Conservation (phyloP, 1,139 yeast genomes). For the Nakaseomyces nivariensis region DNA sequence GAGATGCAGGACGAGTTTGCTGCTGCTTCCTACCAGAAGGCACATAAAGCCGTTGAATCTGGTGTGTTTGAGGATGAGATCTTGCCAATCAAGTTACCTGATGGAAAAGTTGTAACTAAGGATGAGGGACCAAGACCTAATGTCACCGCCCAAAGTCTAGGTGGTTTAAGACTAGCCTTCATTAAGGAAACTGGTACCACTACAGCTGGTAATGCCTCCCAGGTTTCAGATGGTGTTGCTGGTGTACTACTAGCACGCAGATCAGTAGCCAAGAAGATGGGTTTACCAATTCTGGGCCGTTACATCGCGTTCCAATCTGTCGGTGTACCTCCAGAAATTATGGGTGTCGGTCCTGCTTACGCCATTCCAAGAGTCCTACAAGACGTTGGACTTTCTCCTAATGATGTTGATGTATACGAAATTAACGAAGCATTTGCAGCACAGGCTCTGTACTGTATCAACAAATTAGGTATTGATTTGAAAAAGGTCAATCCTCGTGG, state of each 20-base stretch:
- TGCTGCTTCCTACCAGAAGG: slow-evolving; percentile 76
- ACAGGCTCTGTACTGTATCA: slow-evolving; percentile 73
- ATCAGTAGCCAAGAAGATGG: slow-evolving; percentile 69
- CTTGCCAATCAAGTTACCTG: slow-evolving; percentile 48
- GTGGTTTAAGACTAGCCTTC: slow-evolving; percentile 82
- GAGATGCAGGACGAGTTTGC: slow-evolving; percentile 78
- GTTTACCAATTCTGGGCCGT: slow-evolving; percentile 60
- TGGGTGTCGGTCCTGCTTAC: slow-evolving; percentile 95
- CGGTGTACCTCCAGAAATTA: slow-evolving; percentile 93
- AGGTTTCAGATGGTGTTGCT: slow-evolving; percentile 92
- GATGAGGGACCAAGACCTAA: slow-evolving; percentile 92
- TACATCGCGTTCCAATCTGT: slow-evolving; percentile 66
- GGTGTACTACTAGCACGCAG: slow-evolving; percentile 80
- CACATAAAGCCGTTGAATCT: slow-evolving; percentile 57
- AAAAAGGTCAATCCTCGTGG: slow-evolving; percentile 82
- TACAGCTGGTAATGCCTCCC: slow-evolving; percentile 94
- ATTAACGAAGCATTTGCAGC: slow-evolving; percentile 96
- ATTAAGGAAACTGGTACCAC: slow-evolving; percentile 66
- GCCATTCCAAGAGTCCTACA: slow-evolving; percentile 79
- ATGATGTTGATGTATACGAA: slow-evolving; percentile 69
- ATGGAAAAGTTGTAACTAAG: slow-evolving; percentile 40
- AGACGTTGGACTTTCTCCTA: slow-evolving; percentile 50
- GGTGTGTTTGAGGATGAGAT: slow-evolving; percentile 82
- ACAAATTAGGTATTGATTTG: slow-evolving; percentile 53
- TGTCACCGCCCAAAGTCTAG: slow-evolving; percentile 67